Evolutionary conservation across 1,284 basidiomycete species (phyloP), one percentile per base, ranked within the genome.

Genomic region (Puccinia brachypodii): DNA sequence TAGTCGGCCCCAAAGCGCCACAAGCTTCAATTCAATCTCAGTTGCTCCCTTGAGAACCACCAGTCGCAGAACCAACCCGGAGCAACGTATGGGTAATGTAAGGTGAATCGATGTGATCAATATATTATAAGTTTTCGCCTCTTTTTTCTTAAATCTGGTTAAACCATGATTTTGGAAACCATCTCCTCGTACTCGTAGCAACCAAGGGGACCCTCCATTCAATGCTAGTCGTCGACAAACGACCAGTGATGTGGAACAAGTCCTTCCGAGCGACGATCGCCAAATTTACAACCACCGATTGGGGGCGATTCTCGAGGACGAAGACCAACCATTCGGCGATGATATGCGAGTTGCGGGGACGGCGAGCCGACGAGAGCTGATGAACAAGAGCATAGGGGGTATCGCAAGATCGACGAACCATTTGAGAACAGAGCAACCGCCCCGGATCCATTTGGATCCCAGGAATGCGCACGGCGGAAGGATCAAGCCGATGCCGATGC

Each of bases 221-320:
- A n/a, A 50, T 36, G 38, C 64, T n/a, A 40, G 19, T 47, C 50
- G 13, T 42, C 66, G 47, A 58, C 44, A 47, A 56, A 71, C 22
- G 28, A 25, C 31, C 14, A 22, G 19, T 9, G 33, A 79, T 7
- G 25, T 38, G 14, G 16, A 1, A 25, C 19, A 72, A 50, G 28
- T 9, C 8, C 38, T 44, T 50, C 38, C 44, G 69, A 13, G 28
- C 69, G 50, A 31, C 3, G 44, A 53, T n/a, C 44, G 50, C 13
- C 68, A 13, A 16, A 42, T 31, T 1, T 53, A 72, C 50, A 33
- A 53, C 33, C 42, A 72, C 6, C 42, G 25, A 53, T 25, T 72
- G 47, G 69, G 28, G 44, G 69, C 69, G 42, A 72, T 72, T 14
- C 28, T 44, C 1, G 69, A 72, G 47, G 69, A 72, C 33, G 69